Percentiles rank a stretch among this genome's conserved stretches.
Evolutionary conservation across 225 moss, liverwort and hornwort genomes (phyloP).

Genomic region (Lunularia cruciata): DNA sequence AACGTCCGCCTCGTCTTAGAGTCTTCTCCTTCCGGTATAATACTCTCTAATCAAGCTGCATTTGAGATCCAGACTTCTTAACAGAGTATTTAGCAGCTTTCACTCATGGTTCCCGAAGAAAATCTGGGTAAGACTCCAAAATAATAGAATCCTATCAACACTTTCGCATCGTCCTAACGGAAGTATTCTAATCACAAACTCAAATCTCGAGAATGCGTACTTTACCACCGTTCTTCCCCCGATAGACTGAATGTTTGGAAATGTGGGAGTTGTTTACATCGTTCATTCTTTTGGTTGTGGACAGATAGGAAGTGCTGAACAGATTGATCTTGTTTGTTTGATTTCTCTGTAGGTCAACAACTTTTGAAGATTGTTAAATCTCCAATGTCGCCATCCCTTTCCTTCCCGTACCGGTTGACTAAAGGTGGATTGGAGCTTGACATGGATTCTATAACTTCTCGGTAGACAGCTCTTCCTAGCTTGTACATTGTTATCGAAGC

Average conservation of each 20-base stretch:
- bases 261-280: not conserved
- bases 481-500: no score
- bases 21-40: constrained; percentile 32
- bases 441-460: not conserved
- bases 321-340: not conserved
- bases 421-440: constrained; percentile 52
- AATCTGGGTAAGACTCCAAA: not conserved
- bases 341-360: constrained; percentile 49
- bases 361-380: constrained; percentile 85
- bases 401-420: constrained; percentile 61
- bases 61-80: not conserved
- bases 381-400: constrained; percentile 71
- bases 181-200: no score
- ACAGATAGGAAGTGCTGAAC: not conserved
- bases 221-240: no score
- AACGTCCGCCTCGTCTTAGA: constrained; percentile 82
- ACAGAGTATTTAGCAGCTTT: not conserved
- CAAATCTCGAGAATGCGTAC: no score
- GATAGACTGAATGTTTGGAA: no score
- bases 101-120: not conserved
- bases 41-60: not conserved
- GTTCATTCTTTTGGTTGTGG: not conserved
- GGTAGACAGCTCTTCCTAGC: no score
- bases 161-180: no score
- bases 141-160: no score